phyloP scores from a whole-genome alignment of 768 basidiomycete genomes.

The Russula emetica region DNA sequence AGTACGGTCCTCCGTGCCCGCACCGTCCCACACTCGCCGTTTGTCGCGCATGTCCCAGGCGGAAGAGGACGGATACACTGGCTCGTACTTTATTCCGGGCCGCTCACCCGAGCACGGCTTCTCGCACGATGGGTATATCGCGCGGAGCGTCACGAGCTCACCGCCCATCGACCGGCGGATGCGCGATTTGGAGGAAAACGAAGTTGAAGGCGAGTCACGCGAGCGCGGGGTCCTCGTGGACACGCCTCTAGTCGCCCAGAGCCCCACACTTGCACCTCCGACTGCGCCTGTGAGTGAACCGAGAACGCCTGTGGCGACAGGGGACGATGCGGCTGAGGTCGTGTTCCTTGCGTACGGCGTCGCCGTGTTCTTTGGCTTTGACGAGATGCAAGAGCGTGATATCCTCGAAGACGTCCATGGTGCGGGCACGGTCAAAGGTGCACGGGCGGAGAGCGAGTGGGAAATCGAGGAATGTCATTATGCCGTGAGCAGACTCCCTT shows the following conservation, averaged over 20 bases:
- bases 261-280: not conserved
- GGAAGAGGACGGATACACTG: constrained; percentile 88
- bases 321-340: constrained; percentile 63
- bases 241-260: constrained; percentile 9
- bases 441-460: constrained; percentile 67
- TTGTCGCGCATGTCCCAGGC: constrained; percentile 73
- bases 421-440: constrained; percentile 64
- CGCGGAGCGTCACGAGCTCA: constrained; percentile 28
- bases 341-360: constrained; percentile 88
- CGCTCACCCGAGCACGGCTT: constrained; percentile 25
- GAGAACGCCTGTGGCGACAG: constrained; percentile 25
- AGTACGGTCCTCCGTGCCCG: constrained; percentile 75
- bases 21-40: constrained; percentile 47
- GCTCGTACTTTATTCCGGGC: constrained; percentile 63
- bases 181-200: constrained; percentile 15
- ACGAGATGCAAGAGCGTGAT: constrained; percentile 71
- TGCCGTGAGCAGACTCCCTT: constrained; percentile 45
- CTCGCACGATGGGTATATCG: constrained; percentile 55
- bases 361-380: constrained; percentile 85
- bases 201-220: constrained; percentile 19
- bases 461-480: constrained; percentile 93
- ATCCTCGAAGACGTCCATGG: constrained; percentile 79
- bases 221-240: constrained; percentile 12
- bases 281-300: constrained; percentile 3
- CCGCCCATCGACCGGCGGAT: constrained; percentile 22